Base-by-base conservation (phyloP, 192 early-diverging fungal genomes). In the Obelidium mucronatum region DNA sequence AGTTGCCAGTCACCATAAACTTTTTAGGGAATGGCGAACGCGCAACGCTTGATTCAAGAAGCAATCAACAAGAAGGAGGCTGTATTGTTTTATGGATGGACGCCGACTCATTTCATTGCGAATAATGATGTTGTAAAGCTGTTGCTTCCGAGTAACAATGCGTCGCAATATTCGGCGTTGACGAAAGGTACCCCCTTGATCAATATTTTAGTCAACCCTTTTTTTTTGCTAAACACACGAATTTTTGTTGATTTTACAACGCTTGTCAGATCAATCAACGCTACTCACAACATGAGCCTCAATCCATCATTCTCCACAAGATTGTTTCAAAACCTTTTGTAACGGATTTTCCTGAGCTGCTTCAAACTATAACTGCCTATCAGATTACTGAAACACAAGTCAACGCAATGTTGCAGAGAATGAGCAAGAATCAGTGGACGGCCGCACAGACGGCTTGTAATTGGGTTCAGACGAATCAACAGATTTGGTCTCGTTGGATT, bases 1-100 rank as follows among this genome's bases (percentile, higher is more conserved):
- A 65, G 19, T 65, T 65, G 63, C 24, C 24, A 26, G 8, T 65
- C 0, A 65, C 63, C 37, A 65, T 65, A n/a, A 65, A 65, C 22
- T 65, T 65, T 1, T 22, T 65, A 17, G 63, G 63, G 4, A 17
- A 65, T 0, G 44, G 11, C 44, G n/a, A n/a, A n/a, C n/a, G 44
- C 44, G 19, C 8, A 48, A 39, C 1, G 15, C 35, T 15, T 48
- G 8, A 19, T 48, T 26, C 37, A 67, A 40, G n/a, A 67, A 33
- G 66, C 66, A 13, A n/a, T 72, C 2, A 51, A 72, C 22, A 22
- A 31, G 2, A 51, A 51, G 26, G 24, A 72, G 53, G 34, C 54
- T 17, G 37, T 72, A 6, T 59, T 77, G 6, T 42, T 77, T 39
- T 77, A 77, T 56, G 56, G 68, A 0, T 77, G 76, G 76, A 31